phyloP scores from a whole-genome alignment of 2,329 filamentous ascomycete genomes.

The Plenodomus lindquistii region DNA sequence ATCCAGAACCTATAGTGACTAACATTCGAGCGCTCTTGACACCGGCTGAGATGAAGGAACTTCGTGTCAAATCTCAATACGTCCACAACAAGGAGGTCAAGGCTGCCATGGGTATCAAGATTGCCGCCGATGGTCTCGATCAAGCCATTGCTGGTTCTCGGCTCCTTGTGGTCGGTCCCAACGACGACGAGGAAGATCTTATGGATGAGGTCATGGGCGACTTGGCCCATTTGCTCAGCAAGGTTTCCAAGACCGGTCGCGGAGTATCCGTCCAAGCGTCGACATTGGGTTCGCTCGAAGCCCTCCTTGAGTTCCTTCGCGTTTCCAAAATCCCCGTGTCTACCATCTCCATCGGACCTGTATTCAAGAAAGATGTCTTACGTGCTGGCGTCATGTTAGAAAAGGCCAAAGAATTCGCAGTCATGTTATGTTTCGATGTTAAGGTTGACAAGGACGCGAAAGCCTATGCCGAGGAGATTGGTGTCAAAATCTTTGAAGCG shows the following conservation, averaged over 20 bases:
- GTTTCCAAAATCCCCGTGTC: conserved; percentile 95
- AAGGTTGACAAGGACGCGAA: conserved; percentile 98
- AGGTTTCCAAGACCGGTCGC: conserved; percentile 87
- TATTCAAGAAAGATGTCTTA: conserved; percentile 98
- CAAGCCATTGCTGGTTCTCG: conserved; percentile 95
- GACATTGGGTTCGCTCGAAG: conserved; percentile 94
- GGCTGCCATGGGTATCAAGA: conserved; percentile 97
- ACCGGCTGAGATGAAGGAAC: conserved; percentile 87
- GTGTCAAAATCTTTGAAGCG: conserved; percentile 96
- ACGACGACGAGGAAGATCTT: conserved; percentile 95
- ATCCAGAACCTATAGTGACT: conserved; percentile 93
- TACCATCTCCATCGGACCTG: conserved; percentile 95
- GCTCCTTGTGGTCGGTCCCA: conserved; percentile 87
- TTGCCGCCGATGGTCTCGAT: conserved; percentile 93
- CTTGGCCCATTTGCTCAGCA: conserved; percentile 85
- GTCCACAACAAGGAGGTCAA: conserved; percentile 99
- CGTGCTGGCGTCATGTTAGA: conserved; percentile 93
- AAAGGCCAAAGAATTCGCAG: conserved; percentile 91
- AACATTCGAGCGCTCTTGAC: conserved; percentile 95
- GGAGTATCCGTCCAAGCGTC: conserved; percentile 98
- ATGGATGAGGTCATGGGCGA: conserved; percentile 96
- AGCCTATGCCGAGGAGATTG: conserved; percentile 87
- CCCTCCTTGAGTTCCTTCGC: conserved; percentile 92
- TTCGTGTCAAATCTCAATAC: conserved; percentile 93
- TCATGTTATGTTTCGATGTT: conserved; percentile 99